phyloP scores from a whole-genome alignment of 345 rosid genomes.

The Odontarrhena argentea region DNA sequence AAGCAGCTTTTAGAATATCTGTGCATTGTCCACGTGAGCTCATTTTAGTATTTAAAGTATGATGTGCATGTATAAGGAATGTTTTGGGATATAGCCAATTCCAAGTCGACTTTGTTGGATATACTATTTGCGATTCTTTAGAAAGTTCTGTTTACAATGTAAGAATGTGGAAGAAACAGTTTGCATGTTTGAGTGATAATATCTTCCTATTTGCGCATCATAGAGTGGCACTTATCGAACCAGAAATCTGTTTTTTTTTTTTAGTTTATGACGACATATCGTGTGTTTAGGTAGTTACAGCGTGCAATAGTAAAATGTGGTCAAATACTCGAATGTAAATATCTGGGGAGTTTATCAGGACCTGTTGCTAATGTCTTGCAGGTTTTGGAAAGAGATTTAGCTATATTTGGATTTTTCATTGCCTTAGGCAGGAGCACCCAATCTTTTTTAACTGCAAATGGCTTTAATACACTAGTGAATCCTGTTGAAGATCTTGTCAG shows the following conservation, averaged over 20 bases:
- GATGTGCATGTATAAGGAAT: not conserved
- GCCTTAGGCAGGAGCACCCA: slow-evolving; percentile 87
- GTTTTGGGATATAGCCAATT: slow-evolving; percentile 13
- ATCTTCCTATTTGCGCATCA: not conserved
- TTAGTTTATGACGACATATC: not conserved
- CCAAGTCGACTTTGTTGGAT: slow-evolving; percentile 14
- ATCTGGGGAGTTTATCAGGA: slow-evolving; percentile 16
- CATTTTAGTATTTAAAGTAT: not conserved
- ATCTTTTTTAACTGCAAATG: slow-evolving; percentile 71
- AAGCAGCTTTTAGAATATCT: slow-evolving; percentile 9
- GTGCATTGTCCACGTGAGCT: slow-evolving; percentile 5
- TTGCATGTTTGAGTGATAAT: not conserved
- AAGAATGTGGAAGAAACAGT: slow-evolving; percentile 13
- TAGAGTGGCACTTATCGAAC: slow-evolving; percentile 3
- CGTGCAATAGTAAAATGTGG: slow-evolving; percentile 6
- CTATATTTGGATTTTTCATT: slow-evolving; percentile 97
- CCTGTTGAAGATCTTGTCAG: slow-evolving; percentile 76
- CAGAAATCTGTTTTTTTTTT: not conserved
- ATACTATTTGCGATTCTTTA: not conserved
- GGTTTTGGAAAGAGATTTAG: slow-evolving; percentile 94
- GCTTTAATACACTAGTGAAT: slow-evolving; percentile 62
- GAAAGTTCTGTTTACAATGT: not conserved
- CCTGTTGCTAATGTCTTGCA: slow-evolving; percentile 47
- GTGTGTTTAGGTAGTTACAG: slow-evolving; percentile 4
- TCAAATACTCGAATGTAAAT: not conserved